These are phyloP conservation scores for Aspergillus vadensis DNA, from an alignment of 2,329 filamentous ascomycete species.

Conservation along the genomic window DNA sequence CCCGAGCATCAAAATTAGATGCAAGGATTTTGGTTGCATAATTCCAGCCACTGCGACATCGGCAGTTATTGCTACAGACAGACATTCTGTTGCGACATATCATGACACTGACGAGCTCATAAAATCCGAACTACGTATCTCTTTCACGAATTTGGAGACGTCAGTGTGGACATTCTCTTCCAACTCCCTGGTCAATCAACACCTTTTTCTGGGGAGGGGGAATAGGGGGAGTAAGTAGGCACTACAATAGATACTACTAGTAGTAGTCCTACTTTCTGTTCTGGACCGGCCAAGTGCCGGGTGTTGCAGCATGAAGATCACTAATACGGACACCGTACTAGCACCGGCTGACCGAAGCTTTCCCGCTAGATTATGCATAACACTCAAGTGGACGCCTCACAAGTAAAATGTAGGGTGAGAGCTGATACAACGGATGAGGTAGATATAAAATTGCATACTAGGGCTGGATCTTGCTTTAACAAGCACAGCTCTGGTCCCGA, in stretches of 20 bases:
- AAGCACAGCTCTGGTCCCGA: neutral
- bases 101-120: neutral
- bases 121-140: neutral
- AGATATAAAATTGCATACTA: too few species aligned
- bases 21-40: neutral
- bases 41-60: neutral
- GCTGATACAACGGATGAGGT: too few species aligned
- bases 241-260: neutral
- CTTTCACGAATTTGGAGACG: neutral
- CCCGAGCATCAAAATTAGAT: neutral
- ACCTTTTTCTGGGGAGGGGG: neutral
- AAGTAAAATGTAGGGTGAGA: neutral
- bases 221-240: neutral
- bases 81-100: neutral
- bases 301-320: neutral
- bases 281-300: slow-evolving; percentile 3
- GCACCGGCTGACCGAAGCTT: slow-evolving; percentile 5
- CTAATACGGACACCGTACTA: neutral
- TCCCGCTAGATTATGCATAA: slow-evolving; percentile 1
- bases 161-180: neutral
- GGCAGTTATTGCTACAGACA: neutral
- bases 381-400: neutral
- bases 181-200: neutral
- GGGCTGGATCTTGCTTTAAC: too few species aligned
- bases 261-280: neutral